These are phyloP conservation scores for Fragaria vesca DNA, from an alignment of 306 rosid species.

Conservation along the genomic window DNA sequence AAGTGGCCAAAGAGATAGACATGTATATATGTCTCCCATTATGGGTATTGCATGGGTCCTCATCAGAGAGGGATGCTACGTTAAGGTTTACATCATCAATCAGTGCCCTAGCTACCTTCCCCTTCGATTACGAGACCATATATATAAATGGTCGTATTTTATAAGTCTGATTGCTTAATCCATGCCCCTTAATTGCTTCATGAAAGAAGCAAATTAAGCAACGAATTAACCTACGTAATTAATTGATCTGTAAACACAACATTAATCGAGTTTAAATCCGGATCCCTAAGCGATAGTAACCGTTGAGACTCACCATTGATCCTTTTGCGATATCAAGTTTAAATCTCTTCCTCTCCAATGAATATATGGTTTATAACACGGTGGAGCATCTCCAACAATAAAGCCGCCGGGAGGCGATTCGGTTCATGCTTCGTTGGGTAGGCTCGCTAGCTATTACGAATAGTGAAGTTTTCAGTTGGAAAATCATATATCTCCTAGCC, in stretches of 20 bases:
- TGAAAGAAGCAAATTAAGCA: background rate
- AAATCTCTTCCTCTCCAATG: too few relatives aligned
- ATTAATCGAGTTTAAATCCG: background rate
- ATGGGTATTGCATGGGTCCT: constrained; percentile 67
- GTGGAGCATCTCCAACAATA: too few relatives aligned
- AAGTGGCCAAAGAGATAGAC: constrained; percentile 39
- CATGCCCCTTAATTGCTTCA: background rate
- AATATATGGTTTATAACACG: too few relatives aligned
- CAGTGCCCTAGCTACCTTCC: background rate
- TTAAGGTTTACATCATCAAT: constrained; percentile 29
- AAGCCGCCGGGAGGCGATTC: too few relatives aligned
- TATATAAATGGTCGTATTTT: background rate
- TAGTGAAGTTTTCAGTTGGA: too few relatives aligned
- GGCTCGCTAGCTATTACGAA: too few relatives aligned
- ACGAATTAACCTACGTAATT: background rate
- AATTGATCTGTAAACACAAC: background rate
- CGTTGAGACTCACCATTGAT: too few relatives aligned
- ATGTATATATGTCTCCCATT: constrained; percentile 59
- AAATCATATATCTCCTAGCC: too few relatives aligned
- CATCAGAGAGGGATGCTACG: constrained; percentile 52
- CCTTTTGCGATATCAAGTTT: too few relatives aligned
- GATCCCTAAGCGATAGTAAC: background rate
- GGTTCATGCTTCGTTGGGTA: too few relatives aligned
- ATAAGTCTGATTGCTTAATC: background rate
- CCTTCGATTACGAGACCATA: background rate